Percentiles rank a stretch among this genome's conserved stretches.
Evolutionary conservation across 139 green algal genomes (phyloP).

Genomic region (Pedinophyceae sp.): DNA sequence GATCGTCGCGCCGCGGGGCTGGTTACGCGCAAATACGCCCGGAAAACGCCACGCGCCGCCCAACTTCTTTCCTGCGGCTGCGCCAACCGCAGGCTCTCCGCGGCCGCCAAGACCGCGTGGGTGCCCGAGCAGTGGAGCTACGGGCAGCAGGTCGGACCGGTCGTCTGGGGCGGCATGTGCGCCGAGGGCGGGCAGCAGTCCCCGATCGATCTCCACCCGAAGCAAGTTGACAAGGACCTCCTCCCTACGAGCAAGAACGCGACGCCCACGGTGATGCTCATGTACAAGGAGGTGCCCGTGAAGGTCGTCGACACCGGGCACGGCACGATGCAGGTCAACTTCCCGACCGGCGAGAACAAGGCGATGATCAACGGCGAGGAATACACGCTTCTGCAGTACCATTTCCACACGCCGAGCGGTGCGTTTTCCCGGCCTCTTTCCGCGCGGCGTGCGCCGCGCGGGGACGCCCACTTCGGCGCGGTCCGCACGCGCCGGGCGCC

Average conservation of each 20-base stretch:
- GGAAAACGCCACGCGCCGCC: no score
- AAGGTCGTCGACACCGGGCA: not conserved
- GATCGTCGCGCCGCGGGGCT: no score
- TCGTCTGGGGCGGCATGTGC: not conserved
- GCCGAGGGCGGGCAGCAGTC: not conserved
- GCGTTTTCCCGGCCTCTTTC: no score
- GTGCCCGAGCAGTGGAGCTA: not conserved
- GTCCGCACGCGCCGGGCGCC: no score
- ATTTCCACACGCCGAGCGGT: not conserved
- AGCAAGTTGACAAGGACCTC: not conserved
- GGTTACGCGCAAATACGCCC: no score
- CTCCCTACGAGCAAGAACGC: not conserved
- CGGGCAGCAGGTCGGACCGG: not conserved
- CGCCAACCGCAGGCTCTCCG: no score
- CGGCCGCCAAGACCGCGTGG: no score
- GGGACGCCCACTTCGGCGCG: no score
- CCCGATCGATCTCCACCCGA: not conserved
- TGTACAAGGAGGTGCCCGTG: not conserved
- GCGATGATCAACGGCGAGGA: not conserved
- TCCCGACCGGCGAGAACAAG: not conserved
- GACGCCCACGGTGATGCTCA: not conserved
- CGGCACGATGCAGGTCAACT: slow-evolving; percentile 1
- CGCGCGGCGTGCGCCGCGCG: no score
- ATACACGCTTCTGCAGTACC: not conserved
- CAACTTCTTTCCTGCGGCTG: no score